phyloP scores from a whole-genome alignment of 164 flowering plant species.

The Malania oleifera region DNA sequence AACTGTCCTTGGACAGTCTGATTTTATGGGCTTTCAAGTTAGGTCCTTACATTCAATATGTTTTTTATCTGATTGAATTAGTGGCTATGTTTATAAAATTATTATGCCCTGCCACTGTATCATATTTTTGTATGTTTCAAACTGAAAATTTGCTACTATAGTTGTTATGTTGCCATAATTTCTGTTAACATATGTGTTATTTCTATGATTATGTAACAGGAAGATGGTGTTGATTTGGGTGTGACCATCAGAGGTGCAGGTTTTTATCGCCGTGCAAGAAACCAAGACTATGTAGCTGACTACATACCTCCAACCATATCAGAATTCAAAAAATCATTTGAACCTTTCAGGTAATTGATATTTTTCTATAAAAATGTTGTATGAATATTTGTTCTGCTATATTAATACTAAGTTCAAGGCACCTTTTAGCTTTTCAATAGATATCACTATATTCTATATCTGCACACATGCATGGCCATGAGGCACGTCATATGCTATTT shows the following conservation, averaged over 20 bases:
- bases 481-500: no score
- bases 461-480: background rate
- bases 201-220: slow-evolving; percentile 33
- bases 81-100: no score
- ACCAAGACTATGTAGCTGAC: slow-evolving; percentile 43
- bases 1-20: no score
- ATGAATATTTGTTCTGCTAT: no score
- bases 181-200: background rate
- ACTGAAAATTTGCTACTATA: background rate
- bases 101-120: background rate
- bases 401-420: no score
- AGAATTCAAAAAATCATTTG: slow-evolving; percentile 32
- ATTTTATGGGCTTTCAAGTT: no score
- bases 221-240: slow-evolving; percentile 51
- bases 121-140: background rate
- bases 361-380: background rate
- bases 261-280: slow-evolving; percentile 53
- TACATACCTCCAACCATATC: slow-evolving; percentile 46
- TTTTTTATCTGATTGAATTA: no score
- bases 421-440: no score
- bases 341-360: slow-evolving; percentile 29
- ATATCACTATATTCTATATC: background rate
- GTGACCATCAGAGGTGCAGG: slow-evolving; percentile 44
- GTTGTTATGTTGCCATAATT: background rate
- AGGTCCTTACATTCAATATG: no score